Base-by-base conservation (phyloP, 345 rosid genomes). In the Nephelium lappaceum region DNA sequence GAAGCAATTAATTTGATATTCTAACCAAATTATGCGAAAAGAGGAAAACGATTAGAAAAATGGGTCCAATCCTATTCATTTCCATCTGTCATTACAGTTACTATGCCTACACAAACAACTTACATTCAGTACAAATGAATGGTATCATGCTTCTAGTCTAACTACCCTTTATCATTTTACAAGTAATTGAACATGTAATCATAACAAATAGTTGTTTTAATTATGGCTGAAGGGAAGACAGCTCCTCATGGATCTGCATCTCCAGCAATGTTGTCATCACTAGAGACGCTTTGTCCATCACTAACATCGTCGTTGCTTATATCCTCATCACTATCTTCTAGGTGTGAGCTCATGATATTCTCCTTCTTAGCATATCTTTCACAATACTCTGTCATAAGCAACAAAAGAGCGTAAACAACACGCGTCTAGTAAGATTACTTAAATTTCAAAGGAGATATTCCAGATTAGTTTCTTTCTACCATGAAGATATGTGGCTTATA, bases 361-460 rank as follows among this genome's bases (percentile, higher is more conserved):
- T 77, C 82, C 78, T 81, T 72, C 79, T 79, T 81, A 15, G 87
- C 87, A 47, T 81, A 81, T 38, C 77, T 80, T 76, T 81, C 79
- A n/a, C 87, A 81, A 41, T 84, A 81, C 57, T 84, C 84, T 81
- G 71, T 62, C 78, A 69, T 45, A 72, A 67, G 63, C 11, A 71
- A 63, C 45, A 72, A 18, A 25, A 71, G 3, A 58, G 41, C 0
- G 31, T 55, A 21, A 15, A 60, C 14, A 23, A 16, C 19, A 58
- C 16, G 9, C 3, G 19, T 27, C 25, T 11, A 62, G 31, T 21
- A 12, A 49, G 25, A 21, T 51, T 61, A 14, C 16, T 43, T 19
- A 12, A n/a, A 72, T 55, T 41, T 55, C 41, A 8, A 16, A n/a
- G n/a, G 70, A 47, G 11, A 5, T 6, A 24, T 24, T 69, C 38